phyloP scores from a whole-genome alignment of 805 yeast genomes.

The Lipomyces spencermartinsiae region DNA sequence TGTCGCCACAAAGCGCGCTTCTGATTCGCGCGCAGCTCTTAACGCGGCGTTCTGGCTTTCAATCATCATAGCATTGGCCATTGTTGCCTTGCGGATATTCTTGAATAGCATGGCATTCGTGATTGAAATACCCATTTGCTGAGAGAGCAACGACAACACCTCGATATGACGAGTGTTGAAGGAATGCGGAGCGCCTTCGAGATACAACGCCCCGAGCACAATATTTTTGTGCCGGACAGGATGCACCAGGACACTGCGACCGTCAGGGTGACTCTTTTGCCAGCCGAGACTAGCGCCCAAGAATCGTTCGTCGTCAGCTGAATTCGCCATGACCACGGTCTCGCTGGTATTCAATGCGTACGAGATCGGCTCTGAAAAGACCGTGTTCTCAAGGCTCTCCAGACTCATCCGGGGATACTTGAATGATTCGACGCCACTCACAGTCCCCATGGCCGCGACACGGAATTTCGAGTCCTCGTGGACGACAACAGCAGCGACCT shows the following conservation, averaged over 20 bases:
- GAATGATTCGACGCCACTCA: slow-evolving; percentile 23
- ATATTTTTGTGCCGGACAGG: slow-evolving; percentile 37
- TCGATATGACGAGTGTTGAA: slow-evolving; percentile 39
- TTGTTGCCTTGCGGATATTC: slow-evolving; percentile 37
- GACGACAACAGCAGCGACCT: slow-evolving; percentile 33
- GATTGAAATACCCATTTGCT: slow-evolving; percentile 40
- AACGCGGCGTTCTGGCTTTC: slow-evolving; percentile 37
- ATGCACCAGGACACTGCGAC: slow-evolving; percentile 36
- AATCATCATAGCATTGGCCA: slow-evolving; percentile 40
- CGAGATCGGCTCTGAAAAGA: slow-evolving; percentile 24
- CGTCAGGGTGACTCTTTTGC: slow-evolving; percentile 27
- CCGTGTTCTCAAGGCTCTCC: slow-evolving; percentile 16
- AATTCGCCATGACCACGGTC: slow-evolving; percentile 27
- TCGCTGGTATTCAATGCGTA: slow-evolving; percentile 34
- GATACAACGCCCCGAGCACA: slow-evolving; percentile 35
- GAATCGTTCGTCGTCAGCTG: slow-evolving; percentile 32
- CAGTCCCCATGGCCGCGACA: slow-evolving; percentile 38
- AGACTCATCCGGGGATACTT: slow-evolving; percentile 18
- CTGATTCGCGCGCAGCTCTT: slow-evolving; percentile 37
- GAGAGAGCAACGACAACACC: slow-evolving; percentile 34
- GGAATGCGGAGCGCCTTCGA: slow-evolving; percentile 39
- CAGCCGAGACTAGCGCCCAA: slow-evolving; percentile 27
- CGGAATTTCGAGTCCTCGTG: slow-evolving; percentile 29
- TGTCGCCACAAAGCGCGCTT: slow-evolving; percentile 37
- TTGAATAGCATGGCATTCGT: slow-evolving; percentile 39